These are phyloP conservation scores for Mycosphaerella sp. DNA, from an alignment of 2,329 filamentous ascomycete species.

Conservation along the genomic window DNA sequence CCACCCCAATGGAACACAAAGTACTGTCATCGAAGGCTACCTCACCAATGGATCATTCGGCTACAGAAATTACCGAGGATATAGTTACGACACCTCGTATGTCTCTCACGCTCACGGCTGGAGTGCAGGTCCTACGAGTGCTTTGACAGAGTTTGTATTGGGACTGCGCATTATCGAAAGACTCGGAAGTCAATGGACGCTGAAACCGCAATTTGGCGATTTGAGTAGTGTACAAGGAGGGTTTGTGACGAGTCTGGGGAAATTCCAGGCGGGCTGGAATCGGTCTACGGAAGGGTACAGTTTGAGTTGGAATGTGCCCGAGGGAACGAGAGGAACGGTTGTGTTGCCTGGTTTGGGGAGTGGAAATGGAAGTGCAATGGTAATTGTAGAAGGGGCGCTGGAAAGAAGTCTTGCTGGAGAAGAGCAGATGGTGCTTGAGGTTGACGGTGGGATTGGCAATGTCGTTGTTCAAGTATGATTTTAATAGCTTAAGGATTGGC, in stretches of 20 bases:
- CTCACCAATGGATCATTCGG: conserved; percentile 46
- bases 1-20: conserved; percentile 39
- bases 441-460: background rate
- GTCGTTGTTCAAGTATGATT: background rate
- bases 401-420: background rate
- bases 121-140: conserved; percentile 37
- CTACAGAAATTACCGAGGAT: conserved; percentile 38
- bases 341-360: conserved; percentile 21
- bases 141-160: conserved; percentile 42
- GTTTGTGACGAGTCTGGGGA: conserved; percentile 43
- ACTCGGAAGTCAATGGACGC: conserved; percentile 38
- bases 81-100: conserved; percentile 28
- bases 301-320: conserved; percentile 25
- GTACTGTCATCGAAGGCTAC: conserved; percentile 42
- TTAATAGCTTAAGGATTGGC: too few relatives aligned
- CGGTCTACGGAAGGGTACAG: conserved; percentile 19
- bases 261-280: conserved; percentile 37
- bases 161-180: conserved; percentile 40
- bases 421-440: background rate
- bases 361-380: background rate
- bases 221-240: conserved; percentile 41
- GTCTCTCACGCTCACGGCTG: conserved; percentile 31
- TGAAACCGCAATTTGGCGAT: conserved; percentile 44
- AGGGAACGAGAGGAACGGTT: conserved; percentile 29
- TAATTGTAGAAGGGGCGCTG: background rate